phyloP scores from a whole-genome alignment of 2,329 filamentous ascomycete species.

The Dryadomyces quercivorus region DNA sequence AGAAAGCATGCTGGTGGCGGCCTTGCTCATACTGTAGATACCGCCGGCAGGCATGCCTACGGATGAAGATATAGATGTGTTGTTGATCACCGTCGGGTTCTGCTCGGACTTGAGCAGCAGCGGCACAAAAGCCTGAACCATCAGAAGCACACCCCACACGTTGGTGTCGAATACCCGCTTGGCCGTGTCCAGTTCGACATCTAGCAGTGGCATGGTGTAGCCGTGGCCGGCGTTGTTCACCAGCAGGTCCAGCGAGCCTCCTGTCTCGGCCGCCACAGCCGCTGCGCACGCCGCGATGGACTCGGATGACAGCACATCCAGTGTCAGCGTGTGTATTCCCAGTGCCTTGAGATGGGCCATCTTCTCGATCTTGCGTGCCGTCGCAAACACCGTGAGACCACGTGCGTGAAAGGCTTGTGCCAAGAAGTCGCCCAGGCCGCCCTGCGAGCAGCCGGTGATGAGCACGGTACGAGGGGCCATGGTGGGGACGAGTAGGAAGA shows the following conservation, averaged over 20 bases:
- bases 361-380: constrained; percentile 21
- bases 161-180: constrained; percentile 28
- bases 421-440: constrained; percentile 26
- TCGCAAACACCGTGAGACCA: constrained; percentile 25
- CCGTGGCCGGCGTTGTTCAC: constrained; percentile 30
- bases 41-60: constrained; percentile 6
- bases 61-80: constrained; percentile 13
- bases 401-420: constrained; percentile 21
- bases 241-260: constrained; percentile 23
- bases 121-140: constrained; percentile 24
- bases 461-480: constrained; percentile 15
- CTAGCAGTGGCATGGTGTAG: constrained; percentile 23
- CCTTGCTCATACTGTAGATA: constrained; percentile 16
- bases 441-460: constrained; percentile 26
- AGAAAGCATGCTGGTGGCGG: constrained; percentile 16
- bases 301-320: constrained; percentile 17
- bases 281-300: constrained; percentile 15
- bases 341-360: constrained; percentile 8
- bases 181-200: constrained; percentile 21
- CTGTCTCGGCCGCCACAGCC: constrained; percentile 14
- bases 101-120: constrained; percentile 16
- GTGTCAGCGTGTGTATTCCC: constrained; percentile 11
- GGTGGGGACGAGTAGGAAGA: not conserved
- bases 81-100: constrained; percentile 14
- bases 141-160: constrained; percentile 22